Conservation (phyloP, 257 asterid genomes). For the Solanum ahanhuiri region DNA sequence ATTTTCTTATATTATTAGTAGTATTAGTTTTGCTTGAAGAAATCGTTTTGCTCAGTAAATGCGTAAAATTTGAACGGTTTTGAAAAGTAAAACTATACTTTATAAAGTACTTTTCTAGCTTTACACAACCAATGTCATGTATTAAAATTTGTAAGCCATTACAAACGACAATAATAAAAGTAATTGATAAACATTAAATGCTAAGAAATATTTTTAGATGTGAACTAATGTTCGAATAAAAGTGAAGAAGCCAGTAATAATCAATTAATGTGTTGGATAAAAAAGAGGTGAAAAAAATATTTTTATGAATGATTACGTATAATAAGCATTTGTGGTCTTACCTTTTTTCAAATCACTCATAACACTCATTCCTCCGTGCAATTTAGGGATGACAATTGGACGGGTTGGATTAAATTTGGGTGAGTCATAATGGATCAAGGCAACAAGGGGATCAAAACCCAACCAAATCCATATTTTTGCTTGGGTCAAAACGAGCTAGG, state of each 20-base stretch:
- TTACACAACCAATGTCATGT: neutral
- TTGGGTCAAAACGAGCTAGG: too few species aligned
- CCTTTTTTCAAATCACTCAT: too few species aligned
- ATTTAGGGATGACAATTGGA: too few species aligned
- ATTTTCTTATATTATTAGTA: neutral
- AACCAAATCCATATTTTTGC: too few species aligned
- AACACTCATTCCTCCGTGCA: too few species aligned
- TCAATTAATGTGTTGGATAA: neutral
- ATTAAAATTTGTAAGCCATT: too few species aligned
- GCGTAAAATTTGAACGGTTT: neutral
- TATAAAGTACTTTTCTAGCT: neutral
- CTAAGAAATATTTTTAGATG: neutral
- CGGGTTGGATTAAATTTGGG: too few species aligned
- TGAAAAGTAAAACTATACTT: neutral
- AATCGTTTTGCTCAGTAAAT: neutral
- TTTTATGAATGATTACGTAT: neutral
- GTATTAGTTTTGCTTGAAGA: neutral
- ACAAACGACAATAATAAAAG: neutral
- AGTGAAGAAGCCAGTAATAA: neutral
- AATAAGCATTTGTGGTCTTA: too few species aligned
- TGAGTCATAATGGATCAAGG: too few species aligned
- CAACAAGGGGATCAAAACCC: too few species aligned
- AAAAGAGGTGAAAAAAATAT: neutral
- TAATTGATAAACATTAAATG: neutral
- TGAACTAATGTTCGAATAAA: neutral